These are phyloP conservation scores for Coniosporium tulheliwenetii DNA, from an alignment of 2,329 filamentous ascomycete genomes.

Conservation along the genomic window DNA sequence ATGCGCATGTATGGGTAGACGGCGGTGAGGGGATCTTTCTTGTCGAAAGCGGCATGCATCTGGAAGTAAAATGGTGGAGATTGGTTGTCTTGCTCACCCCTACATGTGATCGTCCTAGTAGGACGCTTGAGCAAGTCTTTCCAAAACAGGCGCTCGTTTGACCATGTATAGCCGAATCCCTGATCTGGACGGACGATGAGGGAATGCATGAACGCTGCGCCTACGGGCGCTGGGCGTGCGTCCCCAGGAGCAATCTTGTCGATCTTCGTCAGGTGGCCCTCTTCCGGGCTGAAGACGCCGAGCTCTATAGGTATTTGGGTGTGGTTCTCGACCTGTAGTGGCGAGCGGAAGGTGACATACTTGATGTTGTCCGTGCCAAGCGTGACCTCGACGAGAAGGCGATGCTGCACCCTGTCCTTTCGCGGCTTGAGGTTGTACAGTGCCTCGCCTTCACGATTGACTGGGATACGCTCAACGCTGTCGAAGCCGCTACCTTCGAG, in stretches of 20 bases:
- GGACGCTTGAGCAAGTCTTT: conserved; percentile 74
- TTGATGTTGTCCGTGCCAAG: conserved; percentile 94
- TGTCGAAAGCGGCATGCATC: conserved; percentile 73
- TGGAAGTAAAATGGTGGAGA: conserved; percentile 89
- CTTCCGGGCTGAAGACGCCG: conserved; percentile 73
- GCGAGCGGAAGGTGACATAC: conserved; percentile 89
- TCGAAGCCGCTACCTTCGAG: conserved; percentile 93
- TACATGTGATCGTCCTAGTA: conserved; percentile 76
- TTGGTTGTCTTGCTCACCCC: conserved; percentile 65
- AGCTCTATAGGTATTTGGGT: conserved; percentile 93
- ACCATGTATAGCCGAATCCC: conserved; percentile 95
- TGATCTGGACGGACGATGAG: conserved; percentile 81
- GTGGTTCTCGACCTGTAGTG: conserved; percentile 83
- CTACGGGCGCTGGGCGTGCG: conserved; percentile 76
- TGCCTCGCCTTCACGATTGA: conserved; percentile 89
- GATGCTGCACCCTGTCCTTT: conserved; percentile 71
- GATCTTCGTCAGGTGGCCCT: conserved; percentile 87
- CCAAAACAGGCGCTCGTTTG: conserved; percentile 80
- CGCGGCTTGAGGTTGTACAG: conserved; percentile 81
- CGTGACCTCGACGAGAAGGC: conserved; percentile 79
- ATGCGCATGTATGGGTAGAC: conserved; percentile 91
- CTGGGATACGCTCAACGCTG: conserved; percentile 67
- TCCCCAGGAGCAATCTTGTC: conserved; percentile 94
- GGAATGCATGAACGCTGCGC: conserved; percentile 78
- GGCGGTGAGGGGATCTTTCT: conserved; percentile 58